These are phyloP conservation scores for Blepharisma undulans DNA, from an alignment of 169 alveolate species.

Conservation along the genomic window DNA sequence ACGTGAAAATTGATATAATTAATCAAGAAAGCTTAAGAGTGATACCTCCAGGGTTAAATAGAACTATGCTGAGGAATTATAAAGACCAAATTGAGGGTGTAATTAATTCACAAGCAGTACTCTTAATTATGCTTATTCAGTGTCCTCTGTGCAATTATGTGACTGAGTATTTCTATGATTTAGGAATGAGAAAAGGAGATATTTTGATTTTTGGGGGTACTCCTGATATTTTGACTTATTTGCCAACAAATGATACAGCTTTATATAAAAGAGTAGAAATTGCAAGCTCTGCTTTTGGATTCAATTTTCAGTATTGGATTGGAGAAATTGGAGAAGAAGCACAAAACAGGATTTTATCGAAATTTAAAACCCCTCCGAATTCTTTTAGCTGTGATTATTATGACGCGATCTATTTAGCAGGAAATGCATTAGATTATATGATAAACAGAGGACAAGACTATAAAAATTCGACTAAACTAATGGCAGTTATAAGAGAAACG, in stretches of 20 bases:
- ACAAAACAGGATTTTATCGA: neutral
- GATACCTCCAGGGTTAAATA: neutral
- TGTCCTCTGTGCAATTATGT: neutral
- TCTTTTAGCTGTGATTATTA: neutral
- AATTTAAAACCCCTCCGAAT: neutral
- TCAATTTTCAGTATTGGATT: neutral
- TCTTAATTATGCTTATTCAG: neutral
- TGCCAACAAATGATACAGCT: neutral
- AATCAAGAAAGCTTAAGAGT: neutral
- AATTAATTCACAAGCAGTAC: neutral
- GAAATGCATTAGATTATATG: constrained; percentile 10
- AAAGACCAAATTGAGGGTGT: neutral
- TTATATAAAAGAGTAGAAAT: neutral
- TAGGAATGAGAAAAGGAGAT: constrained; percentile 30
- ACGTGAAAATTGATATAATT: neutral
- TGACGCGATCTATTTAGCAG: neutral
- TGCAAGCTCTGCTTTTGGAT: neutral
- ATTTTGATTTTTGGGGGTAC: neutral
- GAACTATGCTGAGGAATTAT: neutral
- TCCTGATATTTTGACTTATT: neutral
- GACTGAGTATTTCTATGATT: neutral
- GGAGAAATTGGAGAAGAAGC: neutral
- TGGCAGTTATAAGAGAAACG: neutral
- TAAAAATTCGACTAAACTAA: neutral
- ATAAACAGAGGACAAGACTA: neutral